Evolutionary conservation across 1,284 basidiomycete species (phyloP), one percentile per base, ranked within the genome.

Genomic region (Malassezia pachydermatis): DNA sequence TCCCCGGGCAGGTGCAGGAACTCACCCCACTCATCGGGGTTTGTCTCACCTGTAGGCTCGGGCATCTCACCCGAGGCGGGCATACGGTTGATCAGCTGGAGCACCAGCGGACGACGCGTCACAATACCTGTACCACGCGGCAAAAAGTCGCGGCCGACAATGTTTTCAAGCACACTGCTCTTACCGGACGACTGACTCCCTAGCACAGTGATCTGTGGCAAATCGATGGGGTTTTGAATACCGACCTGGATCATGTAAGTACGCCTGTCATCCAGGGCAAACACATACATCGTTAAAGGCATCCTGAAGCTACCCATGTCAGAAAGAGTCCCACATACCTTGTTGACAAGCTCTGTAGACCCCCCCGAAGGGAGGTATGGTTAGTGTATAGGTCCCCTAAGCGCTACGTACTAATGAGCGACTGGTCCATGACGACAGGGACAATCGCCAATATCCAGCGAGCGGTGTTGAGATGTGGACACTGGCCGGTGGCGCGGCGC

Each of bases 11-110:
- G 78, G 72, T 70, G 62, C 24, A 96, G 76, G 78, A 98, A 98
- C 76, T 98, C 92, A 69, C 90, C 92, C 92, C 92, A 98, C 75
- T 96, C 92, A 65, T 94, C 82, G 89, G 94, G 70, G 83, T 85
- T 41, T 79, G 77, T 59, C 83, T 78, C 60, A 32, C 77, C 78
- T 10, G 41, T 43, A 6, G 41, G 41, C 48, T 51, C 58, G 77
- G 55, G 74, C 16, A 41, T 14, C 9, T 23, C 45, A 13, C 43
- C 48, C 14, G 55, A 36, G 6, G 45, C 53, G n/a, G 72, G 59
- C 9, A 77, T 80, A 63, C 88, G 78, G 75, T 96, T 82, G 71
- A 95, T 92, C 43, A 96, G 80, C 82, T 96, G 92, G 14, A 96
- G 79, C 42, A 96, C 84, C 73, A 94, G 75, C 48, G 89, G 89